Evolutionary conservation across 2,329 filamentous ascomycete genomes (phyloP), one percentile per base, ranked within the genome.

Genomic region (Capronia epimyces): DNA sequence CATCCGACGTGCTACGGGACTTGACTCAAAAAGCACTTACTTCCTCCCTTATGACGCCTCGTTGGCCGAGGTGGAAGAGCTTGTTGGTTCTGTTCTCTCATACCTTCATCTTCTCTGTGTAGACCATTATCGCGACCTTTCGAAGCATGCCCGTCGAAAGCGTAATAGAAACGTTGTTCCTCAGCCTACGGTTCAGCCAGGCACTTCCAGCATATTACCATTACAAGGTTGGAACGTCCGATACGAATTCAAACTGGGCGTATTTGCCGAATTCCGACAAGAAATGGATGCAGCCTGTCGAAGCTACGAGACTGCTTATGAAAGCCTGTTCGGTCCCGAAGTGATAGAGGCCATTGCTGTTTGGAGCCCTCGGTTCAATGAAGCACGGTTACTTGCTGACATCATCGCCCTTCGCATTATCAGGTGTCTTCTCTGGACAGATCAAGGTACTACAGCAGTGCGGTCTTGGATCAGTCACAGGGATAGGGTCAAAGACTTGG

Each of bases 51-150:
- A 86, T 0, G 81, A 84, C 60, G 82, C 84, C 6, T 85, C 87
- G 3, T 72, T 77, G 2, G 76, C 80, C 1, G 89, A 95, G 63
- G 71, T 94, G 18, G 78, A 82, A 53, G 80, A 82, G 6, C 89
- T 91, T 58, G 82, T 86, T 0, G 81, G 84, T 48, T 85, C 80
- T 45, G 79, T 95, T 34, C 74, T 96, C 41, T 74, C 80, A 1
- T 79, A 84, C 1, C 68, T 96, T 39, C 89, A 91, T 53, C 81
- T 83, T 1, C 75, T 83, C 16, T 82, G 87, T 16, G 73, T 91
- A 40, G 93, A 98, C 62, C 95, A 96, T 68, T 97, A 97, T 67
- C 79, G 90, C 40, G 91, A 98, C 62, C 76, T 97, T 10, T 89
- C 89, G n/a, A 90, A 95, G 53, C 91, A 95, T 72, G 79, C 86